A percentile compares a stretch with the other conserved stretches of the same genome.
Conservation (phyloP, 1,284 basidiomycete genomes). For the Schizophyllum amplum region DNA sequence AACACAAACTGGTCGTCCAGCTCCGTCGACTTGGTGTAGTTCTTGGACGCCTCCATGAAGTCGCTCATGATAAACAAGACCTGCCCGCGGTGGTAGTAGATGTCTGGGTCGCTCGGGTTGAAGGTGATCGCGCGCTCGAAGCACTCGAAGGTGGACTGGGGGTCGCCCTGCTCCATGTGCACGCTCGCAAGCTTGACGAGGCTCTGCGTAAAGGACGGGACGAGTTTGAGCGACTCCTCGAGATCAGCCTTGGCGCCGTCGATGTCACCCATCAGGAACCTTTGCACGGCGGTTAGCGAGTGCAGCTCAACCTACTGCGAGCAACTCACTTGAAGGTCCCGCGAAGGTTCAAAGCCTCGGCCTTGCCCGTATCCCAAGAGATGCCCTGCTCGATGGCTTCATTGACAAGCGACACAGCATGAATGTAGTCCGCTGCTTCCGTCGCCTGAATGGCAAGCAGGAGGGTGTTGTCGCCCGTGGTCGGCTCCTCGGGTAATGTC, state of each 20-base stretch:
- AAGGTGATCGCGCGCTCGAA: constrained; percentile 87
- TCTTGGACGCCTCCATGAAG: constrained; percentile 77
- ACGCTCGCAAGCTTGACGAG: constrained; percentile 98
- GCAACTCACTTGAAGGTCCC: constrained; percentile 87
- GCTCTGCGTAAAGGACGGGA: constrained; percentile 79
- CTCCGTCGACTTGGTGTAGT: constrained; percentile 85
- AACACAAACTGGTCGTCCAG: constrained; percentile 87
- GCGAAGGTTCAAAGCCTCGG: constrained; percentile 88
- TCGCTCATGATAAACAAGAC: constrained; percentile 97
- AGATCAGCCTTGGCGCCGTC: constrained; percentile 83
- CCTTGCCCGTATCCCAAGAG: constrained; percentile 68
- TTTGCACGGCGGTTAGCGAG: constrained; percentile 18
- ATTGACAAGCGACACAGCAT: constrained; percentile 74
- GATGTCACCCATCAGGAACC: constrained; percentile 86
- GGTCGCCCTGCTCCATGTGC: constrained; percentile 90
- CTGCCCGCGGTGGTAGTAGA: constrained; percentile 99
- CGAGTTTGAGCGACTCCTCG: constrained; percentile 67
- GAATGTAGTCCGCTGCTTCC: constrained; percentile 80
- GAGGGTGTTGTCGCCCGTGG: constrained; percentile 81
- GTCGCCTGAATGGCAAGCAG: constrained; percentile 79
- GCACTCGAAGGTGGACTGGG: constrained; percentile 78
- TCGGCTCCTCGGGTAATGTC: constrained; percentile 52
- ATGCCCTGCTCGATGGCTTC: constrained; percentile 88
- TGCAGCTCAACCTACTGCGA: not conserved
- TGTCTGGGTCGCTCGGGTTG: constrained; percentile 86